Evolutionary conservation across 179 eudicot genomes (phyloP).

Genomic region (Spergularia azorica): DNA sequence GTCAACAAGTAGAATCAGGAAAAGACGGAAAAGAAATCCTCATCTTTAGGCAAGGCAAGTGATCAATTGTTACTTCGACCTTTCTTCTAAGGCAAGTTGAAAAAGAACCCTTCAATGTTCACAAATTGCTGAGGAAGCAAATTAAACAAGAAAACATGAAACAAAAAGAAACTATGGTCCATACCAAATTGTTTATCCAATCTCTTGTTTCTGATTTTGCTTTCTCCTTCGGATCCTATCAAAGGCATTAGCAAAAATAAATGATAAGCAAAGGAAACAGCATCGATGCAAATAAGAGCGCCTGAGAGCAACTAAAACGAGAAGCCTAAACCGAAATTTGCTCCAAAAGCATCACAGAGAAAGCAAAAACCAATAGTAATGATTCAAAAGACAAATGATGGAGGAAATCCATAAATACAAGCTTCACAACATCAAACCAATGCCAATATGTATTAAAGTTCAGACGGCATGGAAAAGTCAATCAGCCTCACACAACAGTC

Average conservation of each 20-base stretch:
- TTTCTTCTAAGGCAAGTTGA: constrained; percentile 16
- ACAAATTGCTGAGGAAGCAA: neutral
- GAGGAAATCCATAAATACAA: neutral
- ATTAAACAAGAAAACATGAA: neutral
- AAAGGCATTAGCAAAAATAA: constrained; percentile 24
- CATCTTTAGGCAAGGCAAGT: neutral
- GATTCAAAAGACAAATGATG: neutral
- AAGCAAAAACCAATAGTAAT: neutral
- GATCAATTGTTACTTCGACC: neutral
- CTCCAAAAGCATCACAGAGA: neutral
- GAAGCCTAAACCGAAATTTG: neutral
- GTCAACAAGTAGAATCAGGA: too few relatives aligned
- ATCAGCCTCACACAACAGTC: neutral
- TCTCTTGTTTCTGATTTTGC: constrained; percentile 99
- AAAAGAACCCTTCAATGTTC: neutral
- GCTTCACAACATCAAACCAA: neutral
- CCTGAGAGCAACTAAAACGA: neutral
- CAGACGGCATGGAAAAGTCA: neutral
- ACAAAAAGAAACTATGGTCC: constrained; percentile 16
- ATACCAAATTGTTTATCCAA: constrained; percentile 97
- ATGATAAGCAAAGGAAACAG: neutral
- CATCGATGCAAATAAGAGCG: neutral
- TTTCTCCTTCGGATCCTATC: constrained; percentile 95
- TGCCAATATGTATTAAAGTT: neutral
- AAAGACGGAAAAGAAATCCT: too few relatives aligned